A percentile compares a stretch with the other conserved stretches of the same genome.
Evolutionary conservation across 768 basidiomycete species (phyloP).

Genomic region (Amanita rubescens): DNA sequence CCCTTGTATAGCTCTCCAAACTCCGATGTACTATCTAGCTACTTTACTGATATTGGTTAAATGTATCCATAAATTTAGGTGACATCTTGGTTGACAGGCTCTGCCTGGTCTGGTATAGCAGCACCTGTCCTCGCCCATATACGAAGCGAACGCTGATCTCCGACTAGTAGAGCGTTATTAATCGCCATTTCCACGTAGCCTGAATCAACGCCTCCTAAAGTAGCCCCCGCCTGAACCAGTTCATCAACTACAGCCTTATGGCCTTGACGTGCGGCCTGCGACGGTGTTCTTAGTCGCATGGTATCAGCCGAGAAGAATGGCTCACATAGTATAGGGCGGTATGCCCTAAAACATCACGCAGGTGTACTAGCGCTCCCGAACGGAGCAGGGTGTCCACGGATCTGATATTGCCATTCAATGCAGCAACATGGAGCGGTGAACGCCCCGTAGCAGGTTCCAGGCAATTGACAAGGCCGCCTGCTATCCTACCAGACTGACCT

Average conservation of each 20-base stretch:
- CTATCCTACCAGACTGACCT: conserved; percentile 33
- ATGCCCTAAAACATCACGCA: conserved; percentile 73
- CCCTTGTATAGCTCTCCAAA: conserved; percentile 1
- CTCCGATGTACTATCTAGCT: background rate
- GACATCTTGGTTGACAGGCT: background rate
- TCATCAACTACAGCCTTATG: conserved; percentile 53
- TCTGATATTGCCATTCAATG: conserved; percentile 52
- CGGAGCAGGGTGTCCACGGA: conserved; percentile 47
- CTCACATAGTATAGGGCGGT: conserved; percentile 79
- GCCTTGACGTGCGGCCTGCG: conserved; percentile 68
- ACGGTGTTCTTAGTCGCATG: conserved; percentile 4
- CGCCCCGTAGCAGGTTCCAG: conserved; percentile 63
- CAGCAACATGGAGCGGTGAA: conserved; percentile 74
- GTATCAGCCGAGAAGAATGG: background rate
- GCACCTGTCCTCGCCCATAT: conserved; percentile 55
- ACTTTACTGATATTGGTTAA: background rate
- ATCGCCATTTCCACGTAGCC: conserved; percentile 48
- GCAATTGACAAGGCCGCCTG: conserved; percentile 68
- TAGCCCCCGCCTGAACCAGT: conserved; percentile 68
- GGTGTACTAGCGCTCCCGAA: conserved; percentile 76
- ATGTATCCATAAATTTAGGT: background rate
- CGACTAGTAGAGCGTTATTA: conserved; percentile 25
- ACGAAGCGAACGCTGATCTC: conserved; percentile 36
- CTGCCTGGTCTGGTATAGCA: conserved; percentile 10
- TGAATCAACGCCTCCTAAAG: conserved; percentile 60